Evolutionary conservation across 805 yeast species (phyloP).

Genomic region (Blastobotrys parvus): DNA sequence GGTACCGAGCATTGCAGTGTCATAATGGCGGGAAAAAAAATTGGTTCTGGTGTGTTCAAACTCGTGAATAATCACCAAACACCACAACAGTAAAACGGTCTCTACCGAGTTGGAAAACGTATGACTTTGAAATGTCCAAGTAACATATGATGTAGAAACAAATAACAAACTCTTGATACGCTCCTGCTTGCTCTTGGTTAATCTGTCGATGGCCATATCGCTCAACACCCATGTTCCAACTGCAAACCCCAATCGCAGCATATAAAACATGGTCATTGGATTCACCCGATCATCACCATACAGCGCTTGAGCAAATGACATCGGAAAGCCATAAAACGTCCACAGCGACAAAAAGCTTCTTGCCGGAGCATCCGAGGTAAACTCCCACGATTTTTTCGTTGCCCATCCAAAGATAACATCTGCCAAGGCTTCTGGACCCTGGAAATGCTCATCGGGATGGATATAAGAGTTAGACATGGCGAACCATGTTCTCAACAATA

Average conservation of each 20-base stretch:
- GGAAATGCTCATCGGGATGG: conserved; percentile 98
- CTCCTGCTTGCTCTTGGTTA: conserved; percentile 44
- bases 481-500: conserved; percentile 44
- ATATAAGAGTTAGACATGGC: conserved; percentile 72
- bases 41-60: conserved; percentile 18
- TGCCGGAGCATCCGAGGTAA: conserved; percentile 45
- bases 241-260: conserved; percentile 43
- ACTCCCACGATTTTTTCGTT: conserved; percentile 76
- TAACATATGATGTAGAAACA: conserved; percentile 53
- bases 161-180: conserved; percentile 32
- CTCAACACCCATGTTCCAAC: conserved; percentile 30
- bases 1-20: conserved; percentile 40
- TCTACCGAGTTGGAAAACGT: conserved; percentile 87
- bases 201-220: conserved; percentile 37
- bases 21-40: conserved; percentile 23
- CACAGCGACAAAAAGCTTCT: conserved; percentile 67
- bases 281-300: conserved; percentile 24
- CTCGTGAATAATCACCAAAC: conserved; percentile 42
- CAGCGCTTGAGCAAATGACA: conserved; percentile 34
- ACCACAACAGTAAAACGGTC: conserved; percentile 39
- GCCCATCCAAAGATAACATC: conserved; percentile 36
- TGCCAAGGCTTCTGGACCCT: conserved; percentile 69
- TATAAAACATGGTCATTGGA: conserved; percentile 46
- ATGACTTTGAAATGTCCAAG: conserved; percentile 75
- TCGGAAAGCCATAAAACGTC: conserved; percentile 56